phyloP scores from a whole-genome alignment of 106 monocot genomes.

The Acanthochlamys bracteata region DNA sequence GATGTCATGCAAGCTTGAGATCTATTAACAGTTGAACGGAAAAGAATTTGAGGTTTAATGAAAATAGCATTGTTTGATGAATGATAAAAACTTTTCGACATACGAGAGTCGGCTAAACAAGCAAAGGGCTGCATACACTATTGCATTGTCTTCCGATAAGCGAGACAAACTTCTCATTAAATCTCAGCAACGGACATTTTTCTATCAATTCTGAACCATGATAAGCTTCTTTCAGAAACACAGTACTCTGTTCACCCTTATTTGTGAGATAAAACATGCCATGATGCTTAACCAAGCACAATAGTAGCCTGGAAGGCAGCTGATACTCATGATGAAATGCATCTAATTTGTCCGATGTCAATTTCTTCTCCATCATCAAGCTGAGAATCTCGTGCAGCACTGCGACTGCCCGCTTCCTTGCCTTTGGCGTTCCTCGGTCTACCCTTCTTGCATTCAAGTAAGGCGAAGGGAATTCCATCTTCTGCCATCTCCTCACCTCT shows the following conservation, averaged over 20 bases:
- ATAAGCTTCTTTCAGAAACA: conserved; percentile 89
- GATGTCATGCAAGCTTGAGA: too few species aligned
- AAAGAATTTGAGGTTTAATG: too few species aligned
- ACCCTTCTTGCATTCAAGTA: conserved; percentile 69
- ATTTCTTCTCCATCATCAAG: conserved; percentile 67
- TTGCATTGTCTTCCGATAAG: conserved; percentile 59
- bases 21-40: too few species aligned
- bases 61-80: too few species aligned
- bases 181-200: conserved; percentile 67
- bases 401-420: conserved; percentile 70
- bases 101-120: conserved; percentile 14
- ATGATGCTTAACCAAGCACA: conserved; percentile 96
- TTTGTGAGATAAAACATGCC: conserved; percentile 96
- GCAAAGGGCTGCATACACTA: conserved; percentile 16
- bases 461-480: conserved; percentile 80
- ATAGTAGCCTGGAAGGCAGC: conserved; percentile 67
- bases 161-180: conserved; percentile 55
- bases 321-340: conserved; percentile 81
- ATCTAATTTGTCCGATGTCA: conserved; percentile 80
- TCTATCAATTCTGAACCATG: conserved; percentile 49
- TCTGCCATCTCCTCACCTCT: conserved; percentile 81
- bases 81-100: neutral
- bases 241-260: conserved; percentile 83
- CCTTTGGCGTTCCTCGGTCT: conserved; percentile 61
- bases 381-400: conserved; percentile 85